Percentiles rank a stretch among this genome's conserved stretches.
Conservation (phyloP, 805 yeast genomes). For the Wickerhamomyces pijperi region DNA sequence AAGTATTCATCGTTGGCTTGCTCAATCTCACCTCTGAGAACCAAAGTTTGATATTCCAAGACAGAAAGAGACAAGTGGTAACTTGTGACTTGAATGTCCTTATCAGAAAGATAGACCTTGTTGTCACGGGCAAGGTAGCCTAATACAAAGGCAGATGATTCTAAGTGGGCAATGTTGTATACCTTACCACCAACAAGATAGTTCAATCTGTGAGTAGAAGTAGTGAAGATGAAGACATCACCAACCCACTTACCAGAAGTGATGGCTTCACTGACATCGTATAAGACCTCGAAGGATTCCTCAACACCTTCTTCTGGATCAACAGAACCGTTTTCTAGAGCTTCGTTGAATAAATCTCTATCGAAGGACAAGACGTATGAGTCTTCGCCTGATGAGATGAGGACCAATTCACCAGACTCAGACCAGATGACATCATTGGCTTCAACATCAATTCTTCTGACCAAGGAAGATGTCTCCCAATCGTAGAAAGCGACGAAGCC, state of each 20-base stretch:
- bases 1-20: constrained; percentile 53
- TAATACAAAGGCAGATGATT: constrained; percentile 72
- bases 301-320: constrained; percentile 86
- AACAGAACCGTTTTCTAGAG: constrained; percentile 42
- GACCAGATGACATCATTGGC: constrained; percentile 82
- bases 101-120: constrained; percentile 83
- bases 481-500: constrained; percentile 84
- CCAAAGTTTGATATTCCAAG: constrained; percentile 91
- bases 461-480: constrained; percentile 82
- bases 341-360: constrained; percentile 53
- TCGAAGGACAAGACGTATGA: constrained; percentile 72
- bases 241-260: constrained; percentile 95
- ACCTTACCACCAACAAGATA: constrained; percentile 92
- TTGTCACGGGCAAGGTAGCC: constrained; percentile 90
- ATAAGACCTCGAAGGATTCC: constrained; percentile 71
- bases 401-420: constrained; percentile 81
- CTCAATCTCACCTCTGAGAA: constrained; percentile 88
- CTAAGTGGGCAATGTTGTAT: constrained; percentile 87
- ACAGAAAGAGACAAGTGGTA: constrained; percentile 78
- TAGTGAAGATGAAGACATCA: constrained; percentile 89
- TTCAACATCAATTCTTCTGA: constrained; percentile 83
- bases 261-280: constrained; percentile 71
- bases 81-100: constrained; percentile 72
- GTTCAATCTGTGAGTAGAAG: constrained; percentile 77
- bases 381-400: constrained; percentile 58